Evolutionary conservation across 768 basidiomycete species (phyloP).

Genomic region (Tulasnella sp.): DNA sequence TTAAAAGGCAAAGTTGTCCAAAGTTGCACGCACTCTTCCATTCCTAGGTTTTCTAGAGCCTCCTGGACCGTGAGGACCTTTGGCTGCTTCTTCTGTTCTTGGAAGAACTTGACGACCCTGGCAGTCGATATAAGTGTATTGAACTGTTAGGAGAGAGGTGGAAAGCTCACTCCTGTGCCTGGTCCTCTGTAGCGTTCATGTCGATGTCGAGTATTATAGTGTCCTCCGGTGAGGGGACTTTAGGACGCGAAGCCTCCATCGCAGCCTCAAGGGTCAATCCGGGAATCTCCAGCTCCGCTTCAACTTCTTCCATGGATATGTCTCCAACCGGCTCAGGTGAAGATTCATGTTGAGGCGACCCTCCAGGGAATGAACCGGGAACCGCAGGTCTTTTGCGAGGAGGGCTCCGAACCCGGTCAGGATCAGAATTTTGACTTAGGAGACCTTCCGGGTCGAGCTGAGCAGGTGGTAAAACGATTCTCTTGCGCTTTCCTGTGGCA

Average conservation of each 20-base stretch:
- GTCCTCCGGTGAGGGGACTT: background rate
- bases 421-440: background rate
- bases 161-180: background rate
- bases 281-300: background rate
- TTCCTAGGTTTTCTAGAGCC: background rate
- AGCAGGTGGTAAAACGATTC: background rate
- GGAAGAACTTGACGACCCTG: slow-evolving; percentile 12
- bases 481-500: background rate
- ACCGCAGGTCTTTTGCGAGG: background rate
- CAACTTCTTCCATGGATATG: background rate
- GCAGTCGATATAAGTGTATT: background rate
- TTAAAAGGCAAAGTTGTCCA: background rate
- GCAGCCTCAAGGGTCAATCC: background rate
- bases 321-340: background rate
- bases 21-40: background rate
- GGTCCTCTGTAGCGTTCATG: background rate
- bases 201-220: background rate
- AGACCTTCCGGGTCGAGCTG: background rate
- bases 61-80: slow-evolving; percentile 4
- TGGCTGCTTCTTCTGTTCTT: background rate
- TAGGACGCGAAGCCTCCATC: background rate
- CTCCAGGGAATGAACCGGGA: background rate
- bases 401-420: background rate
- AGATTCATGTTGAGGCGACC: background rate
- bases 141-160: background rate